A percentile compares a stretch with the other conserved stretches of the same genome.
Evolutionary conservation across 257 asterid species (phyloP).

Genomic region (Scutellaria baicalensis): DNA sequence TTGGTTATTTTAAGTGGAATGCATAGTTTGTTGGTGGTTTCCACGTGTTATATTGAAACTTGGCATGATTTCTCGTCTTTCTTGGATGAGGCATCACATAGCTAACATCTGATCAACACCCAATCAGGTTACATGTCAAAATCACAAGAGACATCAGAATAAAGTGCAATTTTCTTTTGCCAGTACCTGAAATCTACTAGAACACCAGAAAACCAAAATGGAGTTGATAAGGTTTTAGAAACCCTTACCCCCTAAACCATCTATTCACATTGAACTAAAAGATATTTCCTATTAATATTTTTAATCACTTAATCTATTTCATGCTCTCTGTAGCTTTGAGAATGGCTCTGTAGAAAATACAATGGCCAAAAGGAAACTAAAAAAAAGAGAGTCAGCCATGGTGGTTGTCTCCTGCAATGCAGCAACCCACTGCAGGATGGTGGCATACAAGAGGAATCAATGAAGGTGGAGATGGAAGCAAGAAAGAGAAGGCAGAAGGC

Average conservation of each 20-base stretch:
- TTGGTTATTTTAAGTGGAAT: too few species aligned
- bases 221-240: too few species aligned
- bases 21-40: too few species aligned
- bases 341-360: background rate
- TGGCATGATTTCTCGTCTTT: background rate
- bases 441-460: background rate
- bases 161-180: background rate
- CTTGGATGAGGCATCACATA: background rate
- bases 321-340: background rate
- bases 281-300: background rate
- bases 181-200: background rate
- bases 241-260: background rate
- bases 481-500: background rate
- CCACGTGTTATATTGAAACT: background rate
- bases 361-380: background rate
- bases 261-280: background rate
- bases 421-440: background rate
- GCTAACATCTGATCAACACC: background rate
- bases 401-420: background rate
- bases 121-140: background rate
- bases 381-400: background rate
- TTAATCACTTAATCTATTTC: background rate
- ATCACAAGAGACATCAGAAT: background rate
- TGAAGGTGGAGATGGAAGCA: background rate
- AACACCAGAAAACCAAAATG: too few species aligned